Conservation (phyloP, 176 grass and related monocot genomes). For the Bothriochloa decipiens region DNA sequence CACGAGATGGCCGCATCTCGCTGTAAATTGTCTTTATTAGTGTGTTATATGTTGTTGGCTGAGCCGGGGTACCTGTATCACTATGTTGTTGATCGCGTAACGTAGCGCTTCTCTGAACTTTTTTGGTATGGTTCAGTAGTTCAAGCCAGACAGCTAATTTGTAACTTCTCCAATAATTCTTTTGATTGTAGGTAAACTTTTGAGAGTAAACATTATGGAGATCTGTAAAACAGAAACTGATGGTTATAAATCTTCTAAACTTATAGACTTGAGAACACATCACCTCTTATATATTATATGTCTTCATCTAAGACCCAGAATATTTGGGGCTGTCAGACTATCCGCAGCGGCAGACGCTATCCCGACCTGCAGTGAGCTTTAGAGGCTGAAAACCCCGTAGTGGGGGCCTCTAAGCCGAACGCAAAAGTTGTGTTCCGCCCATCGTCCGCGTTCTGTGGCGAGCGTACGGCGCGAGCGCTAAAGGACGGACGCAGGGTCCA, state of each 20-base stretch:
- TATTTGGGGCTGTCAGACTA: neutral
- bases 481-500: no score
- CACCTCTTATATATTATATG: no score
- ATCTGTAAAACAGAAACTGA: constrained; percentile 35
- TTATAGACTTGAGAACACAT: neutral
- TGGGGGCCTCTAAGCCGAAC: no score
- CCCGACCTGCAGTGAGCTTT: no score
- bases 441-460: no score
- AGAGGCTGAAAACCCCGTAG: no score
- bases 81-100: constrained; percentile 35
- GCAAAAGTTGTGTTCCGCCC: no score
- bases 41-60: constrained; percentile 35
- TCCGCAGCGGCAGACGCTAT: no score
- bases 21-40: constrained; percentile 52
- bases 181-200: constrained; percentile 45
- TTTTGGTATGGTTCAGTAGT: constrained; percentile 31
- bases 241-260: neutral
- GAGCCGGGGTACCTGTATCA: constrained; percentile 27
- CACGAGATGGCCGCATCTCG: constrained; percentile 2
- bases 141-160: constrained; percentile 34
- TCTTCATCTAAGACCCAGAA: neutral
- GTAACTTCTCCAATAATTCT: constrained; percentile 31
- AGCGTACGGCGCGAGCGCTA: no score
- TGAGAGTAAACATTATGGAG: constrained; percentile 24
- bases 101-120: neutral